Evolutionary conservation across 805 yeast species (phyloP).

Genomic region (Ogataea sp.): DNA sequence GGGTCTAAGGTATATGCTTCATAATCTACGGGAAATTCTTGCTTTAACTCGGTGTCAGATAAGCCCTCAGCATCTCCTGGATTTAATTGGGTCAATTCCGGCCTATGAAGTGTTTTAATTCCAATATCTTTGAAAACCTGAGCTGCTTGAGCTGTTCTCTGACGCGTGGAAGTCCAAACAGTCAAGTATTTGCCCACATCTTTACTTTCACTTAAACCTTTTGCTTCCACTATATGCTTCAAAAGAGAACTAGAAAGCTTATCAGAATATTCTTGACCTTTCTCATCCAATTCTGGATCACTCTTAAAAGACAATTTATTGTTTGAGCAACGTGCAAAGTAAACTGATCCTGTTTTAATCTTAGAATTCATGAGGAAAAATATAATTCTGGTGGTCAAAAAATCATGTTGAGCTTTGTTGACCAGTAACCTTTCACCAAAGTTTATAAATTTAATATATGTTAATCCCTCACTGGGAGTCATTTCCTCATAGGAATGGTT

Average conservation of each 20-base stretch:
- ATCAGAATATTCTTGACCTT: constrained; percentile 61
- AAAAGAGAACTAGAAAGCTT: constrained; percentile 52
- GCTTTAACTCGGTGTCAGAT: constrained; percentile 48
- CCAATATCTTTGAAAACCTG: constrained; percentile 55
- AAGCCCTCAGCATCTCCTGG: constrained; percentile 82
- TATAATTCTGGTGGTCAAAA: constrained; percentile 82
- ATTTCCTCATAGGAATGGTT: constrained; percentile 69
- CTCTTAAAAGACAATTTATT: constrained; percentile 52
- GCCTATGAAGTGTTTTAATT: constrained; percentile 61
- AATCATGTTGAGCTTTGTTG: constrained; percentile 79
- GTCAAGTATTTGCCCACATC: constrained; percentile 35
- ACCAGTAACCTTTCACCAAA: constrained; percentile 81
- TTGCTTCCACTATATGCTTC: constrained; percentile 20
- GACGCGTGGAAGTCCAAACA: constrained; percentile 94
- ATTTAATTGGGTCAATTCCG: constrained; percentile 79
- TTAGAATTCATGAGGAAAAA: constrained; percentile 88
- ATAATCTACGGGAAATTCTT: constrained; percentile 61
- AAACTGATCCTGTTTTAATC: constrained; percentile 83
- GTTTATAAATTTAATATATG: constrained; percentile 80
- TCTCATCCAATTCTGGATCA: constrained; percentile 78
- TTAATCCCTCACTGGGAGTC: constrained; percentile 44
- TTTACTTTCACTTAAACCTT: constrained; percentile 17
- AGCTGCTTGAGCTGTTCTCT: constrained; percentile 77
- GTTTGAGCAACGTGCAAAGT: constrained; percentile 76
- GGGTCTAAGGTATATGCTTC: constrained; percentile 65